A percentile compares a stretch with the other conserved stretches of the same genome.
Evolutionary conservation across 768 basidiomycete genomes (phyloP).

Genomic region (Mycena epipterygia): DNA sequence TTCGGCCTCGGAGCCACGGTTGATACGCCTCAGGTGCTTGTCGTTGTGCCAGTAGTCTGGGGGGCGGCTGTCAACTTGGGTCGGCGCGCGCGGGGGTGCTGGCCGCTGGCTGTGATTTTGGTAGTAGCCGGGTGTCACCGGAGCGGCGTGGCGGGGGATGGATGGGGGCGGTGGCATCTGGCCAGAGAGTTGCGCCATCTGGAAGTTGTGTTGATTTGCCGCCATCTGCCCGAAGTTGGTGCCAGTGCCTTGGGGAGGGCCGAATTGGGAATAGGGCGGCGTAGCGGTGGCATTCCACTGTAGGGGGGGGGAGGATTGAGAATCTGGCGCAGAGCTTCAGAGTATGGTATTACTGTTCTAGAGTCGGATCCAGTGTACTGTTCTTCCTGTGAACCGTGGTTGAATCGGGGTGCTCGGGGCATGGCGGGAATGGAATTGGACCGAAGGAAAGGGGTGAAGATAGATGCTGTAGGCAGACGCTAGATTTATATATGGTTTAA

Average conservation of each 20-base stretch:
- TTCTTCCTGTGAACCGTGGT: neutral
- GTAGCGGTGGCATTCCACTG: slow-evolving; percentile 3
- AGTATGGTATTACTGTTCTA: neutral
- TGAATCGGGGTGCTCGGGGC: slow-evolving; percentile 5
- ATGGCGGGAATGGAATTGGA: neutral
- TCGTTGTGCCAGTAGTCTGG: slow-evolving; percentile 34
- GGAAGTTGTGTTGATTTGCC: neutral
- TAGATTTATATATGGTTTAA: neutral
- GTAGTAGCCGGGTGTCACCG: neutral
- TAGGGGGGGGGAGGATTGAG: no score
- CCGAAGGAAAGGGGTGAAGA: no score
- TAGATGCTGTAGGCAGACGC: neutral
- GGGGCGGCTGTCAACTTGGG: slow-evolving; percentile 26
- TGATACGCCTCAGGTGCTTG: slow-evolving; percentile 23
- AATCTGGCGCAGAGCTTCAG: no score
- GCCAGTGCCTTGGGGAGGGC: neutral
- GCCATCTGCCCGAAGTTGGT: neutral
- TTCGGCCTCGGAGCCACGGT: neutral
- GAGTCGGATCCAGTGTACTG: slow-evolving; percentile 7
- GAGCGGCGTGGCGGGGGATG: neutral
- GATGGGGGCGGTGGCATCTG: slow-evolving; percentile 12
- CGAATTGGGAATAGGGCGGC: neutral
- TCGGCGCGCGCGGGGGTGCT: slow-evolving; percentile 13
- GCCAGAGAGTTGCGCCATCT: neutral
- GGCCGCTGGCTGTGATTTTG: neutral